These are phyloP conservation scores for Linnemannia hyalina DNA, from an alignment of 192 early-diverging fungal genomes.

Conservation along the genomic window DNA sequence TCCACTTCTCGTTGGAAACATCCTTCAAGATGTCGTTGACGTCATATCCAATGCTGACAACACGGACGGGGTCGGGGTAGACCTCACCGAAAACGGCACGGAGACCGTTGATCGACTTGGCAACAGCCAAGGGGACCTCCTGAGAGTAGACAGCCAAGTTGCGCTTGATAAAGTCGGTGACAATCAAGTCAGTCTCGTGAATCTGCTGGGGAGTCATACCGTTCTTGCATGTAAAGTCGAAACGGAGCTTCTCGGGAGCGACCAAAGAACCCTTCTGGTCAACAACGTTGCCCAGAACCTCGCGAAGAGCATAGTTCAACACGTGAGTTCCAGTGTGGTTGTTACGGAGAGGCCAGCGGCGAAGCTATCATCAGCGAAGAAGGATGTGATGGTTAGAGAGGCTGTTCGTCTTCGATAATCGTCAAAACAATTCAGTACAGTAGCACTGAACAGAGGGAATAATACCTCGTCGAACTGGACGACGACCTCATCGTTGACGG, in stretches of 20 bases:
- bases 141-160: slow-evolving; percentile 83
- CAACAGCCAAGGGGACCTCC: slow-evolving; percentile 86
- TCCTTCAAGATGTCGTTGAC: slow-evolving; percentile 88
- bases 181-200: slow-evolving; percentile 63
- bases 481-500: slow-evolving; percentile 77
- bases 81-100: slow-evolving; percentile 98
- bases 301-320: slow-evolving; percentile 93
- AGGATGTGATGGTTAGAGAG: neutral
- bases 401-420: neutral
- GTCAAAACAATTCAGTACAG: neutral
- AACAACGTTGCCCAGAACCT: slow-evolving; percentile 80
- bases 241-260: slow-evolving; percentile 95
- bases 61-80: slow-evolving; percentile 98
- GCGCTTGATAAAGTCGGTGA: slow-evolving; percentile 80
- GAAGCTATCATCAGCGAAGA: slow-evolving; percentile 58
- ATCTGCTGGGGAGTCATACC: slow-evolving; percentile 53
- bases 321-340: slow-evolving; percentile 98
- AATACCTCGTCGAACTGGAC: slow-evolving; percentile 86
- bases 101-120: slow-evolving; percentile 90
- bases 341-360: slow-evolving; percentile 91
- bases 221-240: slow-evolving; percentile 92
- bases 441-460: neutral
- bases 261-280: slow-evolving; percentile 98
- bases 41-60: slow-evolving; percentile 92
- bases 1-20: slow-evolving; percentile 86